Evolutionary conservation across 2,329 filamentous ascomycete genomes (phyloP).

Genomic region (Zelopaecilomyces penicillatus): DNA sequence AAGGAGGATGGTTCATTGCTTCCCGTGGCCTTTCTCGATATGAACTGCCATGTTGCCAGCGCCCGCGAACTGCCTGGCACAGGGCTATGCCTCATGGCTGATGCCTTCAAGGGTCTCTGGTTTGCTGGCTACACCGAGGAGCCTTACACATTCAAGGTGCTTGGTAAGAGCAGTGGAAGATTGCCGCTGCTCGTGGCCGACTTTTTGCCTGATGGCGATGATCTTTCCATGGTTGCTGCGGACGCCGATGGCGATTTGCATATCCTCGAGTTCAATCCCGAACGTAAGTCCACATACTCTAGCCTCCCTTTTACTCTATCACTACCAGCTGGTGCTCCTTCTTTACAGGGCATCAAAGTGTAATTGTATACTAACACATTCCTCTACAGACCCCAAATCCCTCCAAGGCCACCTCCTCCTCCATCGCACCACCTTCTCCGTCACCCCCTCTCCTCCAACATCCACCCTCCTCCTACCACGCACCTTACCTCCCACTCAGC

Average conservation of each 20-base stretch:
- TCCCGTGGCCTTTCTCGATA: conserved; percentile 94
- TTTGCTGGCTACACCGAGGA: conserved; percentile 95
- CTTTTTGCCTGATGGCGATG: conserved; percentile 77
- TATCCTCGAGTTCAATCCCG: conserved; percentile 87
- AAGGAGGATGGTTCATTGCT: conserved; percentile 91
- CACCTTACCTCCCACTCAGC: conserved; percentile 36
- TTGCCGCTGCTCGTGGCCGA: conserved; percentile 77
- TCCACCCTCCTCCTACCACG: conserved; percentile 69
- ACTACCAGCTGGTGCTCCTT: background rate
- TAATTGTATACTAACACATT: background rate
- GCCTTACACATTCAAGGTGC: conserved; percentile 88
- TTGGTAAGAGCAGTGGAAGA: conserved; percentile 74
- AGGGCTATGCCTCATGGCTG: conserved; percentile 78
- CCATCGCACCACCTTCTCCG: conserved; percentile 79
- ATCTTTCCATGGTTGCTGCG: conserved; percentile 72
- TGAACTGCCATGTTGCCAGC: conserved; percentile 87
- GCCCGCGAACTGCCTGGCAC: conserved; percentile 76
- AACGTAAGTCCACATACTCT: conserved; percentile 52
- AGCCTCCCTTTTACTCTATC: too few species aligned
- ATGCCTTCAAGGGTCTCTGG: conserved; percentile 91
- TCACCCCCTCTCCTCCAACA: conserved; percentile 68
- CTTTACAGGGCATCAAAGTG: background rate
- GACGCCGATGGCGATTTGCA: conserved; percentile 84
- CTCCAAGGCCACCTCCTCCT: conserved; percentile 81
- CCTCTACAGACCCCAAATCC: conserved; percentile 71